Evolutionary conservation across 257 asterid genomes (phyloP), one percentile per base, ranked within the genome.

Genomic region (Solanum neorickii): DNA sequence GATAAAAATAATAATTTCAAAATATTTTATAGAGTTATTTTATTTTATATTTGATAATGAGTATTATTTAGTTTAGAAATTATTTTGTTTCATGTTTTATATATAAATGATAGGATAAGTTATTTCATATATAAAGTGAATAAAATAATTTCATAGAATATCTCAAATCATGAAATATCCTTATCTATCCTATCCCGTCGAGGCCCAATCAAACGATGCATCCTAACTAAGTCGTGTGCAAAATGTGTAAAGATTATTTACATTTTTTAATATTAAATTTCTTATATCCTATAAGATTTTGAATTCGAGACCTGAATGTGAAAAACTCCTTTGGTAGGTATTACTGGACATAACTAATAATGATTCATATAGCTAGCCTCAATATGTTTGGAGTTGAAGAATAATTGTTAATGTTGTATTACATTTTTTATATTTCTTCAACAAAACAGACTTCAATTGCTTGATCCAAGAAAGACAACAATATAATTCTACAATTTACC

Each of bases 121-220:
- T 21, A 20, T 59, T 2, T 21, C 5, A 59, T 3, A 59, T 8
- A 3, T 9, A 21, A 3, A 0, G 6, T 60, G 27, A 6, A 21
- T 60, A 60, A 52, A 21, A 60, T 21, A 21, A 60, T 21, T 60
- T 9, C 14, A 9, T 60, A 1, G 0, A 21, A 60, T 60, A 60
- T 60, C 29, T 60, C 14, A 60, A 60, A 59, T 59, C 6, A 21
- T 3, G 3, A 59, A 60, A 60, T 60, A 60, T 9, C 1, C 13
- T 21, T 60, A 0, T 60, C 6, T 21, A 60, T 60, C 3, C 27
- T 9, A 60, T 21, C 6, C n/a, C 0, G 1, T 21, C 0, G 12
- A 52, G 23, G 23, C 23, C 65, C 5, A 1, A 56, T 3, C 25
- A 20, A 56, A 56, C 5, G 0, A 56, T 20, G 20, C n/a, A 74